These are phyloP conservation scores for Fusarium duplospermum DNA, from an alignment of 2,329 filamentous ascomycete genomes.

Conservation along the genomic window DNA sequence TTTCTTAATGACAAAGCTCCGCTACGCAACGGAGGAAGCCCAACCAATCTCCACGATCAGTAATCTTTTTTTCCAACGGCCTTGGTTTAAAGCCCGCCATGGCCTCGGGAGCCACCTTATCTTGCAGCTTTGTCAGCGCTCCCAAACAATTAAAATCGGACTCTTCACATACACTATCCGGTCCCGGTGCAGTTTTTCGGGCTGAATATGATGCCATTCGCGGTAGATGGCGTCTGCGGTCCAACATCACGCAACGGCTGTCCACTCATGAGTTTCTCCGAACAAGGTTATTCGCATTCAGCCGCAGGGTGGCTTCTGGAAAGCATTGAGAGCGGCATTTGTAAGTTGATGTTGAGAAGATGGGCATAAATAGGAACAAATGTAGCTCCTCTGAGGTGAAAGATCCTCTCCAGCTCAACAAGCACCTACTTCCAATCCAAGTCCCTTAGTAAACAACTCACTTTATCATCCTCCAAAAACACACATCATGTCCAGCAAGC, in stretches of 20 bases:
- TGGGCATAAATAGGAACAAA: neutral
- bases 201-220: neutral
- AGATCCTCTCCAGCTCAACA: neutral
- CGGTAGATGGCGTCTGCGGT: neutral
- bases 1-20: neutral
- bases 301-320: neutral
- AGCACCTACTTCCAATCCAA: neutral
- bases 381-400: neutral
- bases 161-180: slow-evolving; percentile 4
- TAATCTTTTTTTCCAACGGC: neutral
- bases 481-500: slow-evolving; percentile 35
- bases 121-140: slow-evolving; percentile 5
- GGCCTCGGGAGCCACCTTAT: neutral
- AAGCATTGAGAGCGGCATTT: neutral
- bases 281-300: neutral
- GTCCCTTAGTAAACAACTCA: neutral
- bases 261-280: neutral
- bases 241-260: slow-evolving; percentile 5
- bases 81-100: neutral
- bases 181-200: neutral
- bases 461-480: neutral
- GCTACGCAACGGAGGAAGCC: neutral
- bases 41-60: neutral
- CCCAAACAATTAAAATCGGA: neutral
- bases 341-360: neutral